Base-by-base conservation (phyloP, 495 filamentous ascomycete genomes). In the Aspergillus diversus region DNA sequence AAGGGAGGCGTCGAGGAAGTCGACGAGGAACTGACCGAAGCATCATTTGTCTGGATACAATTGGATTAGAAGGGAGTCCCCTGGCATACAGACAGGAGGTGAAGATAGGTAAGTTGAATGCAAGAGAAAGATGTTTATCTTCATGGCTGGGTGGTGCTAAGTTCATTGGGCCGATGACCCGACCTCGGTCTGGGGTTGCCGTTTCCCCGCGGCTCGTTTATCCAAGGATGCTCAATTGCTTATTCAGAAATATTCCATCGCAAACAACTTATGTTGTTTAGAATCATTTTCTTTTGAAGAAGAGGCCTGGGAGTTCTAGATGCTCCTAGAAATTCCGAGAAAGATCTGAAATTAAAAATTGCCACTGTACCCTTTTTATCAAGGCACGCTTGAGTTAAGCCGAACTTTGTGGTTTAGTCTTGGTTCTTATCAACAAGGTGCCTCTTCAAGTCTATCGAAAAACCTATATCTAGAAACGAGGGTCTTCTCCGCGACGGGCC, bases 11-110 rank as follows among this genome's bases (percentile, higher is more conserved):
- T 63, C 76, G 76, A 55, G 76, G 72, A 43, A 77, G 48, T 63
- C 73, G 75, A 69, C 75, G 74, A 59, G 71, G 61, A 32, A 77
- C 59, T 50, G 68, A 70, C 27, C 77, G 75, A 59, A 79, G 66
- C 77, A 80, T 80, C 42, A 55, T 64, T 46, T 61, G 42, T 39
- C 33, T 17, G 8, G 17, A 9, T 32, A 46, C 32, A 32, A 17
- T 52, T 12, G 13, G 9, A 55, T n/a, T 16, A n/a, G 32, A 49
- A 7, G 31, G 31, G 21, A 17, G 27, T 39, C 9, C 8, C 8
- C 32, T 32, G 37, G 15, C 9, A 53, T 15, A 48, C 56, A 46
- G 32, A 27, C 13, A 35, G 42, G 42, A 35, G 42, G 21, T 13
- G 21, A 55, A 61, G 49, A 6, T 39, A 31, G 16, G 11, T 49